A percentile compares a stretch with the other conserved stretches of the same genome.
Evolutionary conservation across 192 early-diverging fungal species (phyloP).

Genomic region (Coemansia sp.): DNA sequence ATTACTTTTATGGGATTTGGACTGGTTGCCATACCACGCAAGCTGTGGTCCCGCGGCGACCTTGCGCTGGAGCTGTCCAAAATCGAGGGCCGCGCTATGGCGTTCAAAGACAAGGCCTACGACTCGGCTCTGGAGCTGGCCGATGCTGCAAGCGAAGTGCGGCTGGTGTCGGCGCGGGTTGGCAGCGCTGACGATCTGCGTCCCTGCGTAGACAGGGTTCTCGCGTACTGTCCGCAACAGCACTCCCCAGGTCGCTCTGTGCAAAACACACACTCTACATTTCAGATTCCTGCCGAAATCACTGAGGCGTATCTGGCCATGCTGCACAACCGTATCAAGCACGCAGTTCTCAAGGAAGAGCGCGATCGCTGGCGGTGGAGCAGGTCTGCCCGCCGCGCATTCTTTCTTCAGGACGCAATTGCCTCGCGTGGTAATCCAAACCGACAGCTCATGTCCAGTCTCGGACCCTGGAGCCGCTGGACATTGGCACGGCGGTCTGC

Average conservation of each 20-base stretch:
- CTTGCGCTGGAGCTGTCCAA: slow-evolving; percentile 60
- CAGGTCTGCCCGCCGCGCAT: slow-evolving; percentile 71
- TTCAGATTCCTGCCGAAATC: slow-evolving; percentile 55
- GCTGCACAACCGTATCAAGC: slow-evolving; percentile 71
- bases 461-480: slow-evolving; percentile 55
- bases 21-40: slow-evolving; percentile 83
- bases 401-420: slow-evolving; percentile 80
- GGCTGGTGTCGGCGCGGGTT: slow-evolving; percentile 34
- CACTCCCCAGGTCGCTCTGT: slow-evolving; percentile 1
- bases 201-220: slow-evolving; percentile 61
- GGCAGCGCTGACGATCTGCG: slow-evolving; percentile 56
- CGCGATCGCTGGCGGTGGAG: slow-evolving; percentile 81
- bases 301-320: slow-evolving; percentile 65
- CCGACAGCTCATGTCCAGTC: slow-evolving; percentile 58
- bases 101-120: slow-evolving; percentile 75
- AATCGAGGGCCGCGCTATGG: slow-evolving; percentile 66
- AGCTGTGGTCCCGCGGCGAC: slow-evolving; percentile 77
- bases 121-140: slow-evolving; percentile 82
- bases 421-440: slow-evolving; percentile 65
- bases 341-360: slow-evolving; percentile 65
- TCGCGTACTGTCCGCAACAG: slow-evolving; percentile 55
- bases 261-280: background rate
- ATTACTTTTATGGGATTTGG: slow-evolving; percentile 93
- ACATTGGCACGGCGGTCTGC: slow-evolving; percentile 36
- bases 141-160: slow-evolving; percentile 53